Conservation (phyloP, 768 basidiomycete species). For the Porphyrellus cyaneotinctus region DNA sequence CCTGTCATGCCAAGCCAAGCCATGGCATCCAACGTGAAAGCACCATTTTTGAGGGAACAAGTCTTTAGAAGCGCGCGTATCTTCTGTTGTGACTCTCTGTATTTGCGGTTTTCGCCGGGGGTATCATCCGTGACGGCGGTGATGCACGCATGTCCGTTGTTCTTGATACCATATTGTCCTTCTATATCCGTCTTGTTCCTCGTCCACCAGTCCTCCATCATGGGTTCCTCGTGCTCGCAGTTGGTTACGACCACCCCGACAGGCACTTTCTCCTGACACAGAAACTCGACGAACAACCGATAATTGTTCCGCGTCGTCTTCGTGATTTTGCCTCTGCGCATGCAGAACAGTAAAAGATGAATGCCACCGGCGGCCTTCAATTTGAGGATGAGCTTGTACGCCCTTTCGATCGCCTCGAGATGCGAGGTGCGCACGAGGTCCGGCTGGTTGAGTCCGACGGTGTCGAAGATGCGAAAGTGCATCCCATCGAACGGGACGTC, state of each 20-base stretch:
- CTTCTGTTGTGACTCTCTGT: not conserved
- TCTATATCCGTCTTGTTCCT: not conserved
- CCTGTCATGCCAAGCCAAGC: not conserved
- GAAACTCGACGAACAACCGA: not conserved
- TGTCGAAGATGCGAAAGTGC: not conserved
- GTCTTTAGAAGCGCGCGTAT: not conserved
- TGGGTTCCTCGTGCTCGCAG: not conserved
- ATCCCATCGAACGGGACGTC: not conserved
- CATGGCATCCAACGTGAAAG: not conserved
- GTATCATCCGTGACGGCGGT: not conserved
- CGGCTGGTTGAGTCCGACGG: not conserved
- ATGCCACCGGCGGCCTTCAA: not conserved
- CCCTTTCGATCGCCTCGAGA: not conserved
- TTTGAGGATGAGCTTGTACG: not conserved
- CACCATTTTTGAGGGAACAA: not conserved
- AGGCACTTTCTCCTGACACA: not conserved
- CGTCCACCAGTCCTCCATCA: not conserved
- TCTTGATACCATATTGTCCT: not conserved
- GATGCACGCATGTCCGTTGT: not conserved
- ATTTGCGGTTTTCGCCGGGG: not conserved
- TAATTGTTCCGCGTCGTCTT: not conserved
- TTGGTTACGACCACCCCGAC: not conserved
- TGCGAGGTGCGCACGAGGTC: not conserved
- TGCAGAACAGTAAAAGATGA: not conserved
- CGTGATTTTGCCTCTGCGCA: not conserved